A percentile compares a stretch with the other conserved stretches of the same genome.
Evolutionary conservation across 495 filamentous ascomycete species (phyloP).

Genomic region (Xylaria sp.): DNA sequence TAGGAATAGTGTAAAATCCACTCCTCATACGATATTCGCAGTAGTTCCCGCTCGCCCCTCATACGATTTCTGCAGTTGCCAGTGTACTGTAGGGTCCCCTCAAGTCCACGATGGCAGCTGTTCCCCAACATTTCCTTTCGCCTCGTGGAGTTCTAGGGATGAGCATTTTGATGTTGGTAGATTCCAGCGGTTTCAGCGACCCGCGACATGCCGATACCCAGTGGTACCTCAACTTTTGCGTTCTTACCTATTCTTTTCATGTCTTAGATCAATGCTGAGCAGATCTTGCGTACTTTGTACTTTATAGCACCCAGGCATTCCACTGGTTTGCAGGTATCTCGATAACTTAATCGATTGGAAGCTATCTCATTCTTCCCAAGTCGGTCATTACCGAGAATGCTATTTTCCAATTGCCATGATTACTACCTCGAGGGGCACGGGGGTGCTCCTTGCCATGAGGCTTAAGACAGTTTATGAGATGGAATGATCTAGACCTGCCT

Average conservation of each 20-base stretch:
- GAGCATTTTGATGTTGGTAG: background rate
- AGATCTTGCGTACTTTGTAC: background rate
- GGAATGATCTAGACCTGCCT: background rate
- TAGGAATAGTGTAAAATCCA: slow-evolving; percentile 3
- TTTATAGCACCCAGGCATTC: background rate
- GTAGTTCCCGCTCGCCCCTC: slow-evolving; percentile 5
- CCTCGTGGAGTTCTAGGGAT: too few relatives aligned
- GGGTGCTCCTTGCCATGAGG: background rate
- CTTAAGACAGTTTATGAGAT: slow-evolving; percentile 1
- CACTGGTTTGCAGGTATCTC: background rate
- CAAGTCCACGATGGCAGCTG: background rate
- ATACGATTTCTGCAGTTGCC: slow-evolving; percentile 5
- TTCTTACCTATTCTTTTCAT: background rate
- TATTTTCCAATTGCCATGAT: background rate
- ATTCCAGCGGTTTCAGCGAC: background rate
- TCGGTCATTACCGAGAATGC: background rate
- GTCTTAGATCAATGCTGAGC: background rate
- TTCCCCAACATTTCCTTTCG: background rate
- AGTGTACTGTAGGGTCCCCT: background rate
- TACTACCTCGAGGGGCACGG: background rate
- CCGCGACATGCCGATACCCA: background rate
- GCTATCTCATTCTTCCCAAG: background rate
- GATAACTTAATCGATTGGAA: background rate
- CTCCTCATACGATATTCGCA: slow-evolving; percentile 27
- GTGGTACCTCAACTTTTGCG: too few relatives aligned